Evolutionary conservation across 208 protist species (phyloP), one percentile per base, ranked within the genome.

Genomic region (Trypanosoma brucei): DNA sequence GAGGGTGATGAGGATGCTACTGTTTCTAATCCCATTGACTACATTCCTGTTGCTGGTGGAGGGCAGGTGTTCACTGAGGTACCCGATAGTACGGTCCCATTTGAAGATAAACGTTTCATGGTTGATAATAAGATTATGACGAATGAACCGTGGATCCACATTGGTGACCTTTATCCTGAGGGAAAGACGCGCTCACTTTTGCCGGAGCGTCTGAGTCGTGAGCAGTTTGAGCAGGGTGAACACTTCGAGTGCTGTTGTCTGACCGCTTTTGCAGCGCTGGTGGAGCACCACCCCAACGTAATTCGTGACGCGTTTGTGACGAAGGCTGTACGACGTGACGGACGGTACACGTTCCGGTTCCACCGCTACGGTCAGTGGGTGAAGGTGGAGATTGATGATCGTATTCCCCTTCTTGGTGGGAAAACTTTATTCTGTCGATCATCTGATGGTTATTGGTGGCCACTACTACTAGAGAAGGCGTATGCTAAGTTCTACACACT

Each of bases 171-270:
- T 48, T 93, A 93, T 54, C 83, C 86, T n/a, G 62, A 66, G 7
- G 86, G 86, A 2, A 63, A 55, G 8, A 67, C 62, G 8, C 64
- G 77, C 46, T 77, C 86, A 31, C 75, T 93, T 36, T 73, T 93
- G 37, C 83, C 83, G 0, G 65, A 83, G 9, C 71, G 56, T 0
- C 72, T 93, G 48, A 72, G 68, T 30, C 72, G 80, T 35, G 83
- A 86, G 9, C 83, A 90, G 61, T 90, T 93, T 53, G 71, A 71
- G 34, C 83, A 93, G 55, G 83, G 86, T 34, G 78, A 84, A 44
- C 86, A 93, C 79, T 93, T 78, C 59, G 83, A 90, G 64, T 93
- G 86, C 65, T 90, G 86, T 61, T 86, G 84, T 74, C 68, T 88
- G 3, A 86, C 83, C 0, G 76, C 86, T 0, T 72, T 92, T 6